Evolutionary conservation across 129 eudicot genomes (phyloP).

Genomic region (Sambucus nigra): DNA sequence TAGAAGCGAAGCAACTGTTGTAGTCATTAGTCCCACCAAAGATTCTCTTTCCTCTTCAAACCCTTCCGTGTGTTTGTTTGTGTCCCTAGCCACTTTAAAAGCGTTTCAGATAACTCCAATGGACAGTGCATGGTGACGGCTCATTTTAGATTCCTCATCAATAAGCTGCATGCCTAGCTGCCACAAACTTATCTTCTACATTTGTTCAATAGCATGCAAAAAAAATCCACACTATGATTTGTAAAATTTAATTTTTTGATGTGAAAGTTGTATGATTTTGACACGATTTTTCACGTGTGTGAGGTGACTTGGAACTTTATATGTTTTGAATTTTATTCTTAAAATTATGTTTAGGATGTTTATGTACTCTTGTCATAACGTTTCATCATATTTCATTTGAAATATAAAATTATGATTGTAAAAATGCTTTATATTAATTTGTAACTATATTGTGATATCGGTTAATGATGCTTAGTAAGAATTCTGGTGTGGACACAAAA

Average conservation of each 20-base stretch:
- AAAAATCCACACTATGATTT: too few relatives aligned
- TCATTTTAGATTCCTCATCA: neutral
- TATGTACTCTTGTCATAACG: neutral
- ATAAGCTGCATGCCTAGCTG: too few relatives aligned
- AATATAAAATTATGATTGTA: neutral
- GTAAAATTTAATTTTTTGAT: too few relatives aligned
- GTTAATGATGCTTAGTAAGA: too few relatives aligned
- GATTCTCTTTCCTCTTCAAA: neutral
- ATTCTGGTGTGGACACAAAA: too few relatives aligned
- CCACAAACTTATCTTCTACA: neutral
- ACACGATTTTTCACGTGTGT: neutral
- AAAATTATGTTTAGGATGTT: too few relatives aligned
- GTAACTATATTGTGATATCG: too few relatives aligned
- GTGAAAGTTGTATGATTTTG: too few relatives aligned
- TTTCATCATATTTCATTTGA: neutral
- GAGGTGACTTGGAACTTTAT: neutral
- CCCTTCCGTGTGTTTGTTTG: neutral
- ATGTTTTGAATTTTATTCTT: neutral
- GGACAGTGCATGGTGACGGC: slow-evolving; percentile 3
- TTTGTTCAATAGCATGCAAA: neutral
- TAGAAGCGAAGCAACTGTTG: neutral
- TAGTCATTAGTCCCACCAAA: neutral
- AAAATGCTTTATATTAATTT: too few relatives aligned
- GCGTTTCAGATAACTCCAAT: neutral
- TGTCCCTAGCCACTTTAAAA: neutral